Evolutionary conservation across 1,284 basidiomycete genomes (phyloP).

Genomic region (Puccinia hordei): DNA sequence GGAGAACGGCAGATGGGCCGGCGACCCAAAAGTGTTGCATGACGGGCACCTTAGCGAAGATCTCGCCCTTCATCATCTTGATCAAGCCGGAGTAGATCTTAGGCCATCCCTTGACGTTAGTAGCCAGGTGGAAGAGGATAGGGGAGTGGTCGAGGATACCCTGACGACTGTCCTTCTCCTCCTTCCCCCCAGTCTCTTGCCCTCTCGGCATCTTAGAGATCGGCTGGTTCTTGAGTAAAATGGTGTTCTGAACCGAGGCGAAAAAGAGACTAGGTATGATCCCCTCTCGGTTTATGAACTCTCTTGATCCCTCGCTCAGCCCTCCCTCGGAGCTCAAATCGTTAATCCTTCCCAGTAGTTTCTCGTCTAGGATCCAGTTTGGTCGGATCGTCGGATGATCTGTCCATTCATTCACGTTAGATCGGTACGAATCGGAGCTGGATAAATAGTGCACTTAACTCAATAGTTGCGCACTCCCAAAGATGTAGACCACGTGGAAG

Average conservation of each 20-base stretch:
- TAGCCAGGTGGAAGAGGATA: conserved; percentile 80
- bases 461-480: conserved; percentile 85
- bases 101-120: conserved; percentile 66
- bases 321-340: background rate
- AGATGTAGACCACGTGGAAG: conserved; percentile 68
- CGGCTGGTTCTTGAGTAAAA: background rate
- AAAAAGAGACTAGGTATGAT: background rate
- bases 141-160: conserved; percentile 63
- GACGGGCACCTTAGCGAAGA: conserved; percentile 72
- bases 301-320: background rate
- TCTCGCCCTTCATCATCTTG: conserved; percentile 94
- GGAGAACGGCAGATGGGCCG: conserved; percentile 12
- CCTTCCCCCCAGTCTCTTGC: background rate
- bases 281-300: background rate
- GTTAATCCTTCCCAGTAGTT: background rate
- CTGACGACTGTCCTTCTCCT: background rate
- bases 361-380: background rate
- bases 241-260: conserved; percentile 1
- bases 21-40: conserved; percentile 79
- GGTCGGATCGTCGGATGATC: conserved; percentile 27
- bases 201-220: background rate
- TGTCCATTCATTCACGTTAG: background rate
- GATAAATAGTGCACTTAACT: conserved; percentile 52
- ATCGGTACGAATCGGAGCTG: background rate
- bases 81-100: conserved; percentile 79